Evolutionary conservation across 257 asterid genomes (phyloP).

Genomic region (Datura wrightii): DNA sequence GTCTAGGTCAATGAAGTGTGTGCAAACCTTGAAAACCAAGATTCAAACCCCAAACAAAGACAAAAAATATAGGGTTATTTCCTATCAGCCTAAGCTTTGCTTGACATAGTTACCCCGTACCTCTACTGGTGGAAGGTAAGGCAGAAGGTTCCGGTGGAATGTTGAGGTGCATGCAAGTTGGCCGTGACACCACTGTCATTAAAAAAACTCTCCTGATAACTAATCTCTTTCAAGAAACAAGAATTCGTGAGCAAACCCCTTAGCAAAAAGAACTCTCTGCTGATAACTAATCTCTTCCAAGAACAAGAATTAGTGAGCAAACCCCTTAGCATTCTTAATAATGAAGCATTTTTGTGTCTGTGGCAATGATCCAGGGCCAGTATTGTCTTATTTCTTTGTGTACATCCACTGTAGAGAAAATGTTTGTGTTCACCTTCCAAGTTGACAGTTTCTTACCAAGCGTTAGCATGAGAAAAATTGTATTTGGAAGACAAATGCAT

Average conservation of each 20-base stretch:
- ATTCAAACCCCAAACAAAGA: background rate
- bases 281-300: background rate
- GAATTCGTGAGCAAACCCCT: background rate
- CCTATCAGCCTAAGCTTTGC: background rate
- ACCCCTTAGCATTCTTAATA: background rate
- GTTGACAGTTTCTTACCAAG: background rate
- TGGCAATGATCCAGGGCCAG: slow-evolving; percentile 2
- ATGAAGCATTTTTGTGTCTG: background rate
- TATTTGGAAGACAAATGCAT: background rate
- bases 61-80: background rate
- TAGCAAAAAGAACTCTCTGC: background rate
- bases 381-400: slow-evolving; percentile 1
- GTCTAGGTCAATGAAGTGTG: slow-evolving; percentile 7
- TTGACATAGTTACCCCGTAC: background rate
- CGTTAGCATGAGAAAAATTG: slow-evolving; percentile 4
- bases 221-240: background rate
- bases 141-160: background rate
- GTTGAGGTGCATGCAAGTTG: background rate
- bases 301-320: no score
- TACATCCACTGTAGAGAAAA: background rate
- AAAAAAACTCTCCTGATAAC: background rate
- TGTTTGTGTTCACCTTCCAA: background rate
- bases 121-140: background rate
- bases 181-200: background rate
- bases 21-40: background rate